Percentiles rank a stretch among this genome's conserved stretches.
Evolutionary conservation across 2,329 filamentous ascomycete species (phyloP).

Genomic region (Hymenoscyphus infarciens): DNA sequence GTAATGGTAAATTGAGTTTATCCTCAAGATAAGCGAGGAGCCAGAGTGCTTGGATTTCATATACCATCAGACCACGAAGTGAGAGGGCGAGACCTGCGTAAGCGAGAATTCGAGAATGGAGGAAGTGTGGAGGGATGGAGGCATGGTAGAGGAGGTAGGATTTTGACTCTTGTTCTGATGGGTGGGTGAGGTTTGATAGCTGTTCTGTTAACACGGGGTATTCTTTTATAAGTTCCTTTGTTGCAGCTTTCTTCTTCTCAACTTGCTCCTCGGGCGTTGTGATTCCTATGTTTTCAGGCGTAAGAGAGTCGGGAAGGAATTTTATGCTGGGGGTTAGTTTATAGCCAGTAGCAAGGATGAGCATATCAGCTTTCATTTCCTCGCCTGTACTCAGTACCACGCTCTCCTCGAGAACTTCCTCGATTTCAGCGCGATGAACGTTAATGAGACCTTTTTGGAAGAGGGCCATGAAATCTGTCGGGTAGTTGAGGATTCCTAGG

Average conservation of each 20-base stretch:
- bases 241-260: conserved; percentile 45
- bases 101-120: conserved; percentile 42
- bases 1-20: conserved; percentile 37
- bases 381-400: conserved; percentile 50
- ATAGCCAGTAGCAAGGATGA: conserved; percentile 58
- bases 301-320: conserved; percentile 36
- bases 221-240: conserved; percentile 48
- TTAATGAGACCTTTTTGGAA: conserved; percentile 48
- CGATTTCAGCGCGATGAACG: conserved; percentile 51
- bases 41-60: conserved; percentile 54
- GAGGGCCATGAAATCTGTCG: conserved; percentile 52
- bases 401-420: conserved; percentile 40
- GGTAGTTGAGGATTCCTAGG: conserved; percentile 58
- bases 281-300: conserved; percentile 10
- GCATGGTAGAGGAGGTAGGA: conserved; percentile 43
- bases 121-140: conserved; percentile 40
- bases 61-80: conserved; percentile 40
- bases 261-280: not conserved
- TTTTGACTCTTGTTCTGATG: conserved; percentile 17
- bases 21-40: conserved; percentile 59
- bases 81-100: conserved; percentile 45
- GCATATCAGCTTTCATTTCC: conserved; percentile 45
- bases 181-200: not conserved
- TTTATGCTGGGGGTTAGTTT: conserved; percentile 48
- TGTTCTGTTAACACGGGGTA: conserved; percentile 33